These are phyloP conservation scores for Xylariaceae sp. DNA, from an alignment of 2,329 filamentous ascomycete genomes.

Conservation along the genomic window DNA sequence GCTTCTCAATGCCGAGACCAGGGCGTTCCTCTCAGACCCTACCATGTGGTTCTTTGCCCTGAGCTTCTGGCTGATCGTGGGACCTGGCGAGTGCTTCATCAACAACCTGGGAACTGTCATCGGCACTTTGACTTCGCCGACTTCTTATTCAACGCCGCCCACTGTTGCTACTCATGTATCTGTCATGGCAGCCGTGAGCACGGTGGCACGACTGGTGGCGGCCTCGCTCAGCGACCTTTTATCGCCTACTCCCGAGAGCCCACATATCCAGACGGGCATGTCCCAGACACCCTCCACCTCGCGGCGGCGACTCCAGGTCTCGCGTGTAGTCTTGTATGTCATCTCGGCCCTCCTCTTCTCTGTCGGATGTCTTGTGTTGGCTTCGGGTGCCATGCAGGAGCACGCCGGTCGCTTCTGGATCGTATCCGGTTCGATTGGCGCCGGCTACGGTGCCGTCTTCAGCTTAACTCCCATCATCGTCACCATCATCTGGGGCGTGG, in stretches of 20 bases:
- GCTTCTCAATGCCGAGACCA: slow-evolving; percentile 87
- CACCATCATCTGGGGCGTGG: slow-evolving; percentile 95
- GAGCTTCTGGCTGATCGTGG: slow-evolving; percentile 88
- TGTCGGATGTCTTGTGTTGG: slow-evolving; percentile 69
- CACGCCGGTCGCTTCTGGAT: slow-evolving; percentile 78
- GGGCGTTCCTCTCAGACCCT: slow-evolving; percentile 74
- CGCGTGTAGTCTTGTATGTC: slow-evolving; percentile 74
- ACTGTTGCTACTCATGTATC: slow-evolving; percentile 84
- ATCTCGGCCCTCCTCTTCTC: slow-evolving; percentile 69
- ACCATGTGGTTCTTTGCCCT: slow-evolving; percentile 95
- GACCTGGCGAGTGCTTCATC: slow-evolving; percentile 95
- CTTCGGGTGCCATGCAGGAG: slow-evolving; percentile 67
- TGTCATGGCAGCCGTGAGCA: slow-evolving; percentile 85
- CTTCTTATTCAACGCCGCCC: slow-evolving; percentile 41
- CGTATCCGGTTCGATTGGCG: slow-evolving; percentile 76
- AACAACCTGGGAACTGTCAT: slow-evolving; percentile 96
- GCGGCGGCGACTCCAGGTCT: slow-evolving; percentile 52
- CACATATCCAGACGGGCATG: slow-evolving; percentile 45
- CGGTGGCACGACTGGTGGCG: slow-evolving; percentile 81
- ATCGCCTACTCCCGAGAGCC: slow-evolving; percentile 60
- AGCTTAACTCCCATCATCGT: slow-evolving; percentile 85
- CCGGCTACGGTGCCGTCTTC: slow-evolving; percentile 91
- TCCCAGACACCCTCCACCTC: slow-evolving; percentile 29
- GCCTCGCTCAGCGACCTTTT: slow-evolving; percentile 85
- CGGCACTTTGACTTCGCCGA: slow-evolving; percentile 68